phyloP scores from a whole-genome alignment of 2,329 filamentous ascomycete species.

The Sclerotinia subarctica region DNA sequence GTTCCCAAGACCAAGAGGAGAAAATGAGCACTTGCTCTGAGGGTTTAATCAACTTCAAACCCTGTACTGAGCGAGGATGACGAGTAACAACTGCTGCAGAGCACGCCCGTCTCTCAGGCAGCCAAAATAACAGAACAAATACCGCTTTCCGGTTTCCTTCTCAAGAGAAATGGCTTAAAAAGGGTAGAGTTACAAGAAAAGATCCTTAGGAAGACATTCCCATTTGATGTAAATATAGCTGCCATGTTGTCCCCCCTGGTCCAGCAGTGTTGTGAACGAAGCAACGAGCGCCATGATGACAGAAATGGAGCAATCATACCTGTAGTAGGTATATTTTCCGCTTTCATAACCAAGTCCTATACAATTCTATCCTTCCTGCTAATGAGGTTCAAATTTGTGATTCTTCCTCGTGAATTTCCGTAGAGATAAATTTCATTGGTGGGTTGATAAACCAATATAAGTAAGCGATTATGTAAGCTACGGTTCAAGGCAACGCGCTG shows the following conservation, averaged over 20 bases:
- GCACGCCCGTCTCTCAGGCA: not conserved
- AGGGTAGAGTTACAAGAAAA: not conserved
- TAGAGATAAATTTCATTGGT: conserved; percentile 12
- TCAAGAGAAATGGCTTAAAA: not conserved
- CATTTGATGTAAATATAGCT: not conserved
- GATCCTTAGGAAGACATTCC: not conserved
- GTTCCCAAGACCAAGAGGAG: not conserved
- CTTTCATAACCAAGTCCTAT: not conserved
- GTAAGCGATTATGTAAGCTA: not conserved
- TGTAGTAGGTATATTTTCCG: not conserved
- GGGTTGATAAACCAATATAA: not conserved
- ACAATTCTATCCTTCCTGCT: not conserved
- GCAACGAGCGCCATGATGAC: not conserved
- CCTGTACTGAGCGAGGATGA: not conserved
- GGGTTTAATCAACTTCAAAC: not conserved
- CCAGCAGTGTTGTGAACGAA: not conserved
- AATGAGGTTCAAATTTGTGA: not conserved
- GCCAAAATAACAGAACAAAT: not conserved
- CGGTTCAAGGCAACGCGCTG: not conserved
- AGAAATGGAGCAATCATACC: not conserved
- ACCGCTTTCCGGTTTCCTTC: not conserved
- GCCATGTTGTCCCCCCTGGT: not conserved
- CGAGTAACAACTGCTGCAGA: not conserved
- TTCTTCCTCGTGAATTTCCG: not conserved
- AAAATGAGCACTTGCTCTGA: not conserved